Percentiles rank a stretch among this genome's conserved stretches.
Conservation (phyloP, 768 basidiomycete species). For the Trametes coccinea region DNA sequence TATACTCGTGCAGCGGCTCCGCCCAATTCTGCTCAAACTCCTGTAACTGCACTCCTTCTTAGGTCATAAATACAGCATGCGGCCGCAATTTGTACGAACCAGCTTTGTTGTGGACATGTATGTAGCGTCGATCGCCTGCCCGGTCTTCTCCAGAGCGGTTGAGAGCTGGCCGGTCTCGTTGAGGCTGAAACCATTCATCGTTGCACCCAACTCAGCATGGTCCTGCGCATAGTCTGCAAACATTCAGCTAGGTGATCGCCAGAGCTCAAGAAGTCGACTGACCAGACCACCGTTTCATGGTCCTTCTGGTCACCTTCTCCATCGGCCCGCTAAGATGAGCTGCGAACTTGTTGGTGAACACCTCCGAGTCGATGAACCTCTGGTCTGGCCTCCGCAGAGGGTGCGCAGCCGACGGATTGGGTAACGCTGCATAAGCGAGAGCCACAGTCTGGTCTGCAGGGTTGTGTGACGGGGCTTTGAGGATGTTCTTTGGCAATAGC, state of each 20-base stretch:
- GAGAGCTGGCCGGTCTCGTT: conserved; percentile 77
- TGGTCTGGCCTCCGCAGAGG: conserved; percentile 93
- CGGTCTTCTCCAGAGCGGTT: conserved; percentile 92
- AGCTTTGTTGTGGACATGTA: conserved; percentile 91
- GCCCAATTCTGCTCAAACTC: conserved; percentile 94
- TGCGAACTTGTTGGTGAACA: conserved; percentile 94
- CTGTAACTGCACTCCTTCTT: conserved; percentile 60
- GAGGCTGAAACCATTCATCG: conserved; percentile 89
- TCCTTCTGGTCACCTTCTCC: conserved; percentile 94
- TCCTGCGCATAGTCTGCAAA: conserved; percentile 76
- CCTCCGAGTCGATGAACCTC: conserved; percentile 93
- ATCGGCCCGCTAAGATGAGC: conserved; percentile 88
- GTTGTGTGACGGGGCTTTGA: conserved; percentile 94
- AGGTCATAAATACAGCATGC: background rate
- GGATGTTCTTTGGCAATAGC: conserved; percentile 88
- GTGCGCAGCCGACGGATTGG: conserved; percentile 86
- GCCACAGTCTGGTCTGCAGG: conserved; percentile 79
- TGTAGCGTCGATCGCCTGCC: conserved; percentile 92
- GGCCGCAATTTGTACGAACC: conserved; percentile 44
- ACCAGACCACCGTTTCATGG: conserved; percentile 95
- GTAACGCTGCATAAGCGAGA: conserved; percentile 78
- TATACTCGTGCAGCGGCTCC: conserved; percentile 94
- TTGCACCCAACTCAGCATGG: conserved; percentile 87
- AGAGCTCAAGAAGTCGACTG: conserved; percentile 28
- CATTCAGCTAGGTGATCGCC: background rate